Conservation (phyloP, 139 green algal genomes). For the Micractinium conductrix region DNA sequence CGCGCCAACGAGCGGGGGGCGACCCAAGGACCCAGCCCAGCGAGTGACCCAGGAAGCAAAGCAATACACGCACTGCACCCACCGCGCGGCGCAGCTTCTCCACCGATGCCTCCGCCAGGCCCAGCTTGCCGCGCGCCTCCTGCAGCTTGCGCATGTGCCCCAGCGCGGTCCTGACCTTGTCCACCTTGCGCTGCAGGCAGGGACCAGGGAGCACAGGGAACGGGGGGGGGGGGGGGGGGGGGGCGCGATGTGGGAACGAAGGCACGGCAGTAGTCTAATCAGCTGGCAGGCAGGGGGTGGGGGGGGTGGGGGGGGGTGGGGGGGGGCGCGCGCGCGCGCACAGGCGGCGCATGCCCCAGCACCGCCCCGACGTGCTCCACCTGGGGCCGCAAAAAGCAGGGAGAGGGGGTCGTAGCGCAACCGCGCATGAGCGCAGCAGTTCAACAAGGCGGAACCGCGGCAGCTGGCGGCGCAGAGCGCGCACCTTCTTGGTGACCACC, state of each 20-base stretch:
- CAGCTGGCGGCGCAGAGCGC: background rate
- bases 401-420: too few relatives aligned
- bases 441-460: background rate
- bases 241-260: too few relatives aligned
- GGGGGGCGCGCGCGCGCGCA: too few relatives aligned
- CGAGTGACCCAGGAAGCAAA: background rate
- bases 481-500: constrained; percentile 3
- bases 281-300: too few relatives aligned
- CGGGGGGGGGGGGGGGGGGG: too few relatives aligned
- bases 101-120: constrained; percentile 13
- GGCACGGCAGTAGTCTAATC: too few relatives aligned
- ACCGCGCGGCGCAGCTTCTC: constrained; percentile 31
- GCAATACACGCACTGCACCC: background rate
- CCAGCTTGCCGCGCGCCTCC: constrained; percentile 34
- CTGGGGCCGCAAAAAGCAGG: too few relatives aligned
- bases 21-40: too few relatives aligned
- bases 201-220: too few relatives aligned
- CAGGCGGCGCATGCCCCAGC: too few relatives aligned
- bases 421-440: background rate
- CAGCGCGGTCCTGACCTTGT: constrained; percentile 16
- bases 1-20: background rate
- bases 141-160: constrained; percentile 28
- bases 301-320: too few relatives aligned
- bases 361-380: too few relatives aligned
- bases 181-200: background rate